Conservation (phyloP, 2,329 filamentous ascomycete genomes). For the Periconia sp. region DNA sequence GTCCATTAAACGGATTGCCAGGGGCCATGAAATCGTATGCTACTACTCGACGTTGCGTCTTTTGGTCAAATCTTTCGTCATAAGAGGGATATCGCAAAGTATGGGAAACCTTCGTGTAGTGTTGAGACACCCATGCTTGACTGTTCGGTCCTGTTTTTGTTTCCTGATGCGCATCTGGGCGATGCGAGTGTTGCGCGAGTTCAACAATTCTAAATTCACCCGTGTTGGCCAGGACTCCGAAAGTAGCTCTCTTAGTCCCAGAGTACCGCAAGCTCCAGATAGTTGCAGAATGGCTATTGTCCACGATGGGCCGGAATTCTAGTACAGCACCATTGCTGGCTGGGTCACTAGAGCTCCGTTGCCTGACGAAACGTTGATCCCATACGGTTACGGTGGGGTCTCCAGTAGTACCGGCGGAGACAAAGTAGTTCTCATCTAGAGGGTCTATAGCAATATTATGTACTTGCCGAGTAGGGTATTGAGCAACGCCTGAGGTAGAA, state of each 20-base stretch:
- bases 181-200: slow-evolving; percentile 57
- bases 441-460: slow-evolving; percentile 79
- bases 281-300: slow-evolving; percentile 54
- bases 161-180: slow-evolving; percentile 26
- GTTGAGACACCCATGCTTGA: slow-evolving; percentile 48
- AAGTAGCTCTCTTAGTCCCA: slow-evolving; percentile 61
- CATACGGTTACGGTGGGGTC: slow-evolving; percentile 78
- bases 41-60: slow-evolving; percentile 58
- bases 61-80: slow-evolving; percentile 49
- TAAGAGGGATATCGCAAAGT: slow-evolving; percentile 53
- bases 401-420: slow-evolving; percentile 74
- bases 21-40: slow-evolving; percentile 67
- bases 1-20: slow-evolving; percentile 51
- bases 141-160: slow-evolving; percentile 24
- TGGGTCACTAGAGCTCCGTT: slow-evolving; percentile 50
- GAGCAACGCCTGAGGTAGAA: slow-evolving; percentile 53
- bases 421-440: slow-evolving; percentile 81
- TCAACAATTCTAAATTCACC: slow-evolving; percentile 65
- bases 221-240: slow-evolving; percentile 64
- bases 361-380: slow-evolving; percentile 67
- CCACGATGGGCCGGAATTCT: slow-evolving; percentile 63
- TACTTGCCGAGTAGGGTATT: slow-evolving; percentile 63
- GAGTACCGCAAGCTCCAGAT: slow-evolving; percentile 70
- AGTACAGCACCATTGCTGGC: slow-evolving; percentile 63
- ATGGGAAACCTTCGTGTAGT: slow-evolving; percentile 53